phyloP scores from a whole-genome alignment of 495 filamentous ascomycete genomes.

The Penicillium silybi region DNA sequence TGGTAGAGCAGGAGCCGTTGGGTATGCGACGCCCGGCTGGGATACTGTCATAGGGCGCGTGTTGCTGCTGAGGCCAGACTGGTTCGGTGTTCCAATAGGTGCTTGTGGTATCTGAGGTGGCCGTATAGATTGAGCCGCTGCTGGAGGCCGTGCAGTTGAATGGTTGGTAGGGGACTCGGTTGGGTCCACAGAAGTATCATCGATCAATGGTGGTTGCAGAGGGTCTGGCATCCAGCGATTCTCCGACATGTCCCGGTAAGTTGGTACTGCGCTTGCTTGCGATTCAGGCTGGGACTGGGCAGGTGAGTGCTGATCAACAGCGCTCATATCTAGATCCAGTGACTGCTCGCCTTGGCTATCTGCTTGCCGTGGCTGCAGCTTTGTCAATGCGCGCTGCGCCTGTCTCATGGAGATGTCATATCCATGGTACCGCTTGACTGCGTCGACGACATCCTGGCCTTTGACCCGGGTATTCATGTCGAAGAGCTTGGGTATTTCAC shows the following conservation, averaged over 20 bases:
- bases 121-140: constrained; percentile 22
- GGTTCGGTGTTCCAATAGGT: constrained; percentile 19
- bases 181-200: constrained; percentile 24
- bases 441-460: constrained; percentile 40
- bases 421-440: constrained; percentile 45
- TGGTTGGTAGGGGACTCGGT: constrained; percentile 21
- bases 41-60: constrained; percentile 20
- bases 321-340: constrained; percentile 18
- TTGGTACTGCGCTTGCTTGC: constrained; percentile 15
- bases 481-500: constrained; percentile 46
- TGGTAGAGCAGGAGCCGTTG: constrained; percentile 16
- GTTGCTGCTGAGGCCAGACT: constrained; percentile 16
- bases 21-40: constrained; percentile 21
- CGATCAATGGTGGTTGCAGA: constrained; percentile 26
- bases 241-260: constrained; percentile 29
- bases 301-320: constrained; percentile 20
- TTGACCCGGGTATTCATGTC: constrained; percentile 40
- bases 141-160: constrained; percentile 11
- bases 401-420: constrained; percentile 47
- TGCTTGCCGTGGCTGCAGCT: constrained; percentile 32
- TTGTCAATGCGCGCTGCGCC: constrained; percentile 42
- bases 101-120: constrained; percentile 19
- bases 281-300: constrained; percentile 18
- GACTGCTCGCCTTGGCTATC: constrained; percentile 20
- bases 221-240: constrained; percentile 36